Base-by-base conservation (phyloP, 2,329 filamentous ascomycete species). In the Aspergillus cejpii region DNA sequence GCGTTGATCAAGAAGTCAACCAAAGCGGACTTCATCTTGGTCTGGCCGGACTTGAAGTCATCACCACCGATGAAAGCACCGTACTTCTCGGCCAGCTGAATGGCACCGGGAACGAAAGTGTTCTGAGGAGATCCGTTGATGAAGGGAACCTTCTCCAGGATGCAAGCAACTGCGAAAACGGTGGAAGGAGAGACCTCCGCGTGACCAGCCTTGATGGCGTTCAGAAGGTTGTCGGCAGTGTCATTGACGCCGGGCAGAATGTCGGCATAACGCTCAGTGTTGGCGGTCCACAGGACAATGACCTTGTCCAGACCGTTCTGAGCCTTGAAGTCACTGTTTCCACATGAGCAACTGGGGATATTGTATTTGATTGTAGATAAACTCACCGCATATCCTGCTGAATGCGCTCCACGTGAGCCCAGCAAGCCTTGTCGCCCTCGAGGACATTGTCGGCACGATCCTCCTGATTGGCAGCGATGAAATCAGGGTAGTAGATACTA, bases 41-140 rank as follows among this genome's bases (percentile, higher is more conserved):
- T 98, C 78, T 98, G 92, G 52, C 92, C 92, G 51, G 92, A 97
- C 77, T 98, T 98, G 84, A 98, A 98, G 74, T 98, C 92, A 62
- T 98, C 92, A 54, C 92, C 92, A 47, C 92, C 92, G 61, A 98
- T 89, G 75, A 94, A 98, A 51, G 90, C 82, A 45, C 80, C 78
- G 70, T 94, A 83, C 70, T 84, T 77, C 75, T 94, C 87, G 17
- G 92, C 92, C 47, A 98, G 81, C 63, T 91, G 77, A 56, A 97
- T 83, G 49, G 85, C 87, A 62, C 92, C 92, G 6, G 91, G 91
- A 15, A 98, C 91, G 61, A 98, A 97, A 34, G 92, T 98, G 78
- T 98, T 98, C 72, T 98, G 92, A 26, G 92, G 92, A 52, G 92
- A 98, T 47, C 92, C 92, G 71, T 98, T 98, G 83, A 98, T 96